These are phyloP conservation scores for Eleusine indica DNA, from an alignment of 176 grass and related monocot genomes.

Conservation along the genomic window DNA sequence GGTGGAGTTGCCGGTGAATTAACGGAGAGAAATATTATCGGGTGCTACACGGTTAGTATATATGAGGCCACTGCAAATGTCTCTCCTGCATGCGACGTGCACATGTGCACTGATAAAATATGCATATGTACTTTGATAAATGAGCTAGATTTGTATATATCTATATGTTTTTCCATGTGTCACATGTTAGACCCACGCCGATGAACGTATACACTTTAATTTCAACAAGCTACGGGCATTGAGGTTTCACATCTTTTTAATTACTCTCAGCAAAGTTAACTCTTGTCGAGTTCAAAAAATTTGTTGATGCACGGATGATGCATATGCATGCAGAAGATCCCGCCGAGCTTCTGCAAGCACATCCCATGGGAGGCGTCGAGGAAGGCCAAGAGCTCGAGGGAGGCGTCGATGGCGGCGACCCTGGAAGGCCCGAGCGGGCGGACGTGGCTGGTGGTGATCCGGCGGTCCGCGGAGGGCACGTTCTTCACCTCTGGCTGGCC, in stretches of 20 bases:
- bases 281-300: too few species aligned
- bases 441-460: constrained; percentile 64
- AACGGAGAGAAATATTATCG: background rate
- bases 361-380: constrained; percentile 52
- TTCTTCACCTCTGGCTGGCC: constrained; percentile 76
- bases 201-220: too few species aligned
- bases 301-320: background rate
- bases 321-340: constrained; percentile 69
- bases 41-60: background rate
- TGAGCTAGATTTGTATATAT: background rate
- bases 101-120: background rate
- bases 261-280: background rate
- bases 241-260: background rate
- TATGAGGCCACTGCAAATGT: too few species aligned
- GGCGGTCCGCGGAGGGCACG: constrained; percentile 48
- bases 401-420: constrained; percentile 52
- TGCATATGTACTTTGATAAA: background rate
- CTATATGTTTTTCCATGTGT: too few species aligned
- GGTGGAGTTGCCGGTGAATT: background rate
- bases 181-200: too few species aligned
- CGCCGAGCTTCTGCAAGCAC: constrained; percentile 79
- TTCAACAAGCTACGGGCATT: too few species aligned
- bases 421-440: constrained; percentile 72
- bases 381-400: constrained; percentile 39
- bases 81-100: background rate